A percentile compares a stretch with the other conserved stretches of the same genome.
Evolutionary conservation across 257 asterid species (phyloP).

Genomic region (Solanum chiquidenum): DNA sequence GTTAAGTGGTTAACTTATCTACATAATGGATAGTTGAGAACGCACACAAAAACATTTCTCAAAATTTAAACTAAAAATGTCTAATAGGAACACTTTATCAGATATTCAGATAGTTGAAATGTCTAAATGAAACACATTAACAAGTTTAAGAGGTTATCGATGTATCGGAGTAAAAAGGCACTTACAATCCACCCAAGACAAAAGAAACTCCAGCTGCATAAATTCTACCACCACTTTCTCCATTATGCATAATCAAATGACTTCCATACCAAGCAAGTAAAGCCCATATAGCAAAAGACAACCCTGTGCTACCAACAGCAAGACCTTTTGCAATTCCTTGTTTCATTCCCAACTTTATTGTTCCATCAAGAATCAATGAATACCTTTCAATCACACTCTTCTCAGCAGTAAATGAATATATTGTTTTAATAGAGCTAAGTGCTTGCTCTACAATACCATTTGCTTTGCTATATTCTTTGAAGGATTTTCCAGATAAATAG

Average conservation of each 20-base stretch:
- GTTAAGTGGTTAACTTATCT: not conserved
- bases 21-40: not conserved
- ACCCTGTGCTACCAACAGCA: slow-evolving; percentile 70
- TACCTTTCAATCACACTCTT: slow-evolving; percentile 51
- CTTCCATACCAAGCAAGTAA: slow-evolving; percentile 93
- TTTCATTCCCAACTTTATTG: slow-evolving; percentile 57
- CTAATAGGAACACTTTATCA: not conserved
- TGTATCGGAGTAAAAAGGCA: not conserved
- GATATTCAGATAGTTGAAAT: not conserved
- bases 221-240: slow-evolving; percentile 77
- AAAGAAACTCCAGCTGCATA: slow-evolving; percentile 71
- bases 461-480: slow-evolving; percentile 58
- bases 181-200: slow-evolving; percentile 85
- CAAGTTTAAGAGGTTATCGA: not conserved
- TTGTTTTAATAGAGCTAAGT: slow-evolving; percentile 68
- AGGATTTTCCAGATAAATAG: slow-evolving; percentile 35
- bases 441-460: slow-evolving; percentile 59
- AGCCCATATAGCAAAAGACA: slow-evolving; percentile 85
- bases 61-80: not conserved
- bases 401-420: slow-evolving; percentile 80
- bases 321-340: slow-evolving; percentile 82
- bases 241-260: slow-evolving; percentile 57
- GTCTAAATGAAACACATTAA: not conserved
- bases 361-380: slow-evolving; percentile 37
- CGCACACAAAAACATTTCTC: not conserved